phyloP scores from a whole-genome alignment of 2,329 filamentous ascomycete genomes.

The Apiospora saccharicola region DNA sequence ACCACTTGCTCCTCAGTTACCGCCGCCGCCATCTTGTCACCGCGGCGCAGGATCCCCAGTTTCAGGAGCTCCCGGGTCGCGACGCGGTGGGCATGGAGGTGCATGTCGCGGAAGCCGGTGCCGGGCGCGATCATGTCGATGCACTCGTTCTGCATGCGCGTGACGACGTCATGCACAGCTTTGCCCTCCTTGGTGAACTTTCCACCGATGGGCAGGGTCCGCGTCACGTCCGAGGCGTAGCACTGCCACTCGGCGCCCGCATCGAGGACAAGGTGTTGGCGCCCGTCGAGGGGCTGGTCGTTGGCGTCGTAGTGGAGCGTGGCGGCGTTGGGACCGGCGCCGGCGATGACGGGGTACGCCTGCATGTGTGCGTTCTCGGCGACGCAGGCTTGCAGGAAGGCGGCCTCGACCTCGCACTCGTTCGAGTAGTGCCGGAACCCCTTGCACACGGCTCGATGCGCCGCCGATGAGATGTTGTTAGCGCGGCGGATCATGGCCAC shows the following conservation, averaged over 20 bases:
- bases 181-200: conserved; percentile 44
- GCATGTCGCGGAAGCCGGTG: conserved; percentile 73
- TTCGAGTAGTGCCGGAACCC: conserved; percentile 70
- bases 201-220: conserved; percentile 82
- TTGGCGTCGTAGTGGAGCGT: conserved; percentile 90
- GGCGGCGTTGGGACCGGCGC: conserved; percentile 80
- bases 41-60: conserved; percentile 75
- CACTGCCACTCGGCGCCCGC: conserved; percentile 85
- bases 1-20: not conserved
- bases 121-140: conserved; percentile 74
- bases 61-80: conserved; percentile 74
- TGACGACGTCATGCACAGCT: conserved; percentile 79
- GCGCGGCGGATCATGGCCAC: conserved; percentile 82
- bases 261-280: conserved; percentile 82
- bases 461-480: conserved; percentile 79
- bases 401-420: conserved; percentile 84
- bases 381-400: conserved; percentile 77
- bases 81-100: conserved; percentile 75
- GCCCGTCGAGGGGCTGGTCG: conserved; percentile 71
- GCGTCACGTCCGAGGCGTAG: conserved; percentile 90
- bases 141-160: conserved; percentile 80
- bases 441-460: conserved; percentile 76
- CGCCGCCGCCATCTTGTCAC: conserved; percentile 33
- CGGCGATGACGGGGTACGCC: conserved; percentile 90
- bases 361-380: conserved; percentile 76